Base-by-base conservation (phyloP, 768 basidiomycete genomes). In the Tulasnella calospora region DNA sequence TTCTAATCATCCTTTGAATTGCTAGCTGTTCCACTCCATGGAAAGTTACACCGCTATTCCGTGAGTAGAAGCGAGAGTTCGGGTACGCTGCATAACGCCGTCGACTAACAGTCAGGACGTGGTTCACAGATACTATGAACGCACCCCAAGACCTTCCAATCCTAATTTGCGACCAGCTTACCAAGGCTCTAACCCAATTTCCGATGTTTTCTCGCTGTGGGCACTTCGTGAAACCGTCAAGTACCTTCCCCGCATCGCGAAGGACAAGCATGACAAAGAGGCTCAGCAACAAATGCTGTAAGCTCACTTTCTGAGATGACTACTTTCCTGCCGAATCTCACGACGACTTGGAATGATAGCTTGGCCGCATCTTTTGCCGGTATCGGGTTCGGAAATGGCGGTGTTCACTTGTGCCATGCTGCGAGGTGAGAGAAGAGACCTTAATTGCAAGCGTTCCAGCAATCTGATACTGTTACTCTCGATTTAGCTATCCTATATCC, bases 1-100 rank as follows among this genome's bases (percentile, higher is more conserved):
- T 36, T 46, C 8, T 27, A 41, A 36, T 7, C 75, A 70, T 67
- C 19, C 47, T 4, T 44, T 23, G 10, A 61, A 38, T 79, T 33
- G 9, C 36, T 51, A 81, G 83, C 82, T 99, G 44, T 98, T 98
- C 89, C 97, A 99, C 81, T 94, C 96, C 74, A 87, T 98, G 85
- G 96, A 99, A 84, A 95, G 92, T 79, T 97, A 93, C 83, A 97
- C 95, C 10, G 94, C 95, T 7, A 96, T 98, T 80, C 95, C 94
- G 90, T 97, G 82, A 83, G 89, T 85, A 38, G 21, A 75, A 57
- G 51, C 70, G 10, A 78, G 93, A 92, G 21, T 27, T 35, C 35
- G 61, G 27, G n/a, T 7, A 0, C 7, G 6, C 27, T n/a, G n/a
- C n/a, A n/a, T n/a, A n/a, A n/a, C 21, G 17, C 30, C 33, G 21